phyloP scores from a whole-genome alignment of 2,329 filamentous ascomycete genomes.

The Apiospora koreana region DNA sequence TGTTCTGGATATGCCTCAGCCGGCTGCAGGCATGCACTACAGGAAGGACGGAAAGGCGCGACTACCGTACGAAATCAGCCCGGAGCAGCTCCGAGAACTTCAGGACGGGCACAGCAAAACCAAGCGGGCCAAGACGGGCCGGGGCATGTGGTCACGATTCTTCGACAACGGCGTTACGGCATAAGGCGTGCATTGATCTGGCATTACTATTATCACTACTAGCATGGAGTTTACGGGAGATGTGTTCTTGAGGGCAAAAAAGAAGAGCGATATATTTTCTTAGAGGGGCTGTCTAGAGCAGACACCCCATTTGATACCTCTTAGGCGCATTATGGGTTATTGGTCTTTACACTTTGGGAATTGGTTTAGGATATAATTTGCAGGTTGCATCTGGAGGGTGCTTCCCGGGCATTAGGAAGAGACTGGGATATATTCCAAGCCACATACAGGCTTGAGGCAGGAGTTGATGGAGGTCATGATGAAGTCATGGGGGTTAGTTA shows the following conservation, averaged over 20 bases:
- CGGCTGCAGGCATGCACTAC: slow-evolving; percentile 37
- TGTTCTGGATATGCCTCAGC: slow-evolving; percentile 38
- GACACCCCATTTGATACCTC: slow-evolving; percentile 6
- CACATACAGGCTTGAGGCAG: background rate
- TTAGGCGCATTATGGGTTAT: slow-evolving; percentile 1
- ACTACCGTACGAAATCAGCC: slow-evolving; percentile 58
- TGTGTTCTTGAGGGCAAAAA: slow-evolving; percentile 3
- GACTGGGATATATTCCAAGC: background rate
- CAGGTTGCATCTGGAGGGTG: slow-evolving; percentile 1
- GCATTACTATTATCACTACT: slow-evolving; percentile 9
- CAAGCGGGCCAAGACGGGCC: slow-evolving; percentile 49
- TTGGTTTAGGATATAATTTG: slow-evolving; percentile 6
- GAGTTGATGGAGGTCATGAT: background rate
- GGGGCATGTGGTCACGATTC: slow-evolving; percentile 56
- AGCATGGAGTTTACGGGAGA: slow-evolving; percentile 17
- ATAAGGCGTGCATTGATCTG: slow-evolving; percentile 29
- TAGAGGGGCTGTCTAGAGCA: slow-evolving; percentile 4
- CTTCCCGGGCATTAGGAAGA: background rate
- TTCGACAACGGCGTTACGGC: slow-evolving; percentile 47
- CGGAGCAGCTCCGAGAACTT: slow-evolving; percentile 52
- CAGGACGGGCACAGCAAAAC: slow-evolving; percentile 46
- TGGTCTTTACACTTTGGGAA: background rate
- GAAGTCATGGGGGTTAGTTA: background rate
- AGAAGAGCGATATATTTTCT: slow-evolving; percentile 7
- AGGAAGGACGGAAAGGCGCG: slow-evolving; percentile 32